Evolutionary conservation across 495 filamentous ascomycete species (phyloP).

Genomic region (Penicillium desertorum): DNA sequence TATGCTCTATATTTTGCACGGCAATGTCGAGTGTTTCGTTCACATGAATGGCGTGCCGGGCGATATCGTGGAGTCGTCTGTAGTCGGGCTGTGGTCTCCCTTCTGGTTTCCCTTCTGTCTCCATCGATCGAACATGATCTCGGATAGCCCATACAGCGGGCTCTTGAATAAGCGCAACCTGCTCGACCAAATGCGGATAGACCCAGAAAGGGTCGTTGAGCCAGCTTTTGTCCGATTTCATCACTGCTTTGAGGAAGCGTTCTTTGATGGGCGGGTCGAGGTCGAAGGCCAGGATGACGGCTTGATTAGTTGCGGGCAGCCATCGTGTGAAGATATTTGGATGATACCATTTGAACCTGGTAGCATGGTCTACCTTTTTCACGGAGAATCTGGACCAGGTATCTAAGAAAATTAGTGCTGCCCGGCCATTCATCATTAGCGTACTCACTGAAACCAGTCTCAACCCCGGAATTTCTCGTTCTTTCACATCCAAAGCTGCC

Average conservation of each 20-base stretch:
- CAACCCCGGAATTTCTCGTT: background rate
- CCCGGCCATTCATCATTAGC: too few relatives aligned
- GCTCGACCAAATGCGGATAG: conserved; percentile 17
- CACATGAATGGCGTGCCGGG: conserved; percentile 45
- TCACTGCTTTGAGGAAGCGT: conserved; percentile 3
- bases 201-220: conserved; percentile 20
- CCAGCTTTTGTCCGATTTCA: conserved; percentile 1
- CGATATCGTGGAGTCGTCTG: conserved; percentile 43
- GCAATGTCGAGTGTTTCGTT: conserved; percentile 42
- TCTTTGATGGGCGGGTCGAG: conserved; percentile 7
- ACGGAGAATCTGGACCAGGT: conserved; percentile 10
- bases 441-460: conserved; percentile 12
- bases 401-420: conserved; percentile 5
- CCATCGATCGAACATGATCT: conserved; percentile 19
- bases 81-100: conserved; percentile 27
- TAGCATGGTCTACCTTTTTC: conserved; percentile 7
- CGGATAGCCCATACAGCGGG: conserved; percentile 23
- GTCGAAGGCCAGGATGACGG: conserved; percentile 33
- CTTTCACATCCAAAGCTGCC: conserved; percentile 12
- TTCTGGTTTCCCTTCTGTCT: conserved; percentile 12
- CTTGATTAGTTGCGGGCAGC: conserved; percentile 23
- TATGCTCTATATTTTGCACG: conserved; percentile 29
- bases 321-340: conserved; percentile 27
- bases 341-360: conserved; percentile 8
- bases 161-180: conserved; percentile 18